Conservation (phyloP, 2,329 filamentous ascomycete species). For the Cercospora nicotianae region DNA sequence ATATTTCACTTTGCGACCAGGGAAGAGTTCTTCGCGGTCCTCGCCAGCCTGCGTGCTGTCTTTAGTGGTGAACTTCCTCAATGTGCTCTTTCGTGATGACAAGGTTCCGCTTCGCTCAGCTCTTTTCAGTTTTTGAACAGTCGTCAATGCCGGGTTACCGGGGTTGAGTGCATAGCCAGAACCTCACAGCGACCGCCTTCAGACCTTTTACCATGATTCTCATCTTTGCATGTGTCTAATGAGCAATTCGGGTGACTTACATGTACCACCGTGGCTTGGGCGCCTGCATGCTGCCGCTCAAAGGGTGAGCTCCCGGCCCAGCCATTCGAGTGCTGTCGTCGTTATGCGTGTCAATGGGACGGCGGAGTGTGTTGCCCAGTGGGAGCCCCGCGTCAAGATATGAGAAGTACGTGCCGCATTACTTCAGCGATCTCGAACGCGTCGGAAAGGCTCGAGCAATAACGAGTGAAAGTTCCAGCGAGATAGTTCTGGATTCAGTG, state of each 20-base stretch:
- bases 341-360: not conserved
- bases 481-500: not conserved
- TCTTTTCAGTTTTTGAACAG: conserved; percentile 67
- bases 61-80: not conserved
- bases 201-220: conserved; percentile 64
- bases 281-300: not conserved
- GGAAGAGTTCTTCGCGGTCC: not conserved
- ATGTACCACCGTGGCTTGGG: not conserved
- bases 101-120: conserved; percentile 52
- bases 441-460: not conserved
- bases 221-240: conserved; percentile 49
- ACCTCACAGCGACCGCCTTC: conserved; percentile 53
- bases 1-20: not conserved
- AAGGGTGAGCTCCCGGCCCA: not conserved
- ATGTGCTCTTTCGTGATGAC: not conserved
- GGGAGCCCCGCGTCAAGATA: not conserved
- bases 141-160: conserved; percentile 27
- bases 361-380: not conserved
- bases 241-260: not conserved
- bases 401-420: not conserved
- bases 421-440: not conserved
- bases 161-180: conserved; percentile 33
- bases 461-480: not conserved
- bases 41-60: conserved; percentile 2
- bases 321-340: not conserved